Base-by-base conservation (phyloP, 75 land plant genomes). In the Picea sitchensis region DNA sequence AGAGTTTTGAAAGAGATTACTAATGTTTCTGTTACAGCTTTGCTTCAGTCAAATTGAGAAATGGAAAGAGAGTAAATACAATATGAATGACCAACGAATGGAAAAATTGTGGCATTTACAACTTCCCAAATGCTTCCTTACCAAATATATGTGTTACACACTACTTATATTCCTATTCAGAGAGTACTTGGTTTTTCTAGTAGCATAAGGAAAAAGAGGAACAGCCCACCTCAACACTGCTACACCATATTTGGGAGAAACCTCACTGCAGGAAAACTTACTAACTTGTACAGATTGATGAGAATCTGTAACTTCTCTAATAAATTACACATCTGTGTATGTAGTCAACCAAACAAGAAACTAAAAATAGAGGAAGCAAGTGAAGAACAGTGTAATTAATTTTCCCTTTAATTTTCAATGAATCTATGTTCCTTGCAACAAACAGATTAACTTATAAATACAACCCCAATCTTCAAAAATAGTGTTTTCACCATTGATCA, bases 401-500 rank as follows among this genome's bases (percentile, higher is more conserved):
- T 34, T 44, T 9, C 7, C 59, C 26, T 14, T 64, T 21, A 58
- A 76, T 51, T 3, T 36, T 32, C 21, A 51, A 75, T 15, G 58
- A 57, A 5, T 15, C 36, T 57, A 13, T 56, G 32, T 57, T 30
- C 26, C 26, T 77, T 23, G 31, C 80, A 80, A 80, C 59, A 76
- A 56, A 32, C 54, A 56, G 17, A 80, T 14, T 7, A 72, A 73
- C 17, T 15, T 56, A 11, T 21, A 77, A 73, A 44, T 78, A 20
- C 3, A 78, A 17, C 8, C 14, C 11, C 26, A 63, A 17, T 34
- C 21, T 17, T 61, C 63, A 2, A 60, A n/a, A 61, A 61, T 78
- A 6, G 26, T 67, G 15, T 5, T 18, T 38, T 78, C 17, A 69
- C 5, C 31, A 51, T 65, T 47, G 36, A 63, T 21, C 18, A 58